phyloP scores from a whole-genome alignment of 495 filamentous ascomycete species.

The Pseudevernia furfuracea region DNA sequence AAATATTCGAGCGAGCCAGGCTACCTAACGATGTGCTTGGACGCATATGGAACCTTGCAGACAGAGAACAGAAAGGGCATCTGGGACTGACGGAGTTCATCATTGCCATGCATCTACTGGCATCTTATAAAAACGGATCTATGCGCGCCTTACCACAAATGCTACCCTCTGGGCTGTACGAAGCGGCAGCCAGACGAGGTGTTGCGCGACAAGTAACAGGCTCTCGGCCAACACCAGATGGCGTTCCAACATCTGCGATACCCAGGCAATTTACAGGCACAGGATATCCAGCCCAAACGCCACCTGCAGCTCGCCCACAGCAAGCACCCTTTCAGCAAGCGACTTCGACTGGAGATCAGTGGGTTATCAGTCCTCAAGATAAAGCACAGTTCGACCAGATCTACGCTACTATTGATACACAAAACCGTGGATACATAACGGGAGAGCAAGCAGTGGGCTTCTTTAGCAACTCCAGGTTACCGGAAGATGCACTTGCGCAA shows the following conservation, averaged over 20 bases:
- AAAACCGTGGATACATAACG: conserved; percentile 71
- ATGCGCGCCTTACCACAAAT: conserved; percentile 72
- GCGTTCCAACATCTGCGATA: conserved; percentile 48
- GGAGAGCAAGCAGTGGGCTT: conserved; percentile 94
- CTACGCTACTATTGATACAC: conserved; percentile 72
- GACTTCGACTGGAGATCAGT: conserved; percentile 62
- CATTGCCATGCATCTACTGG: conserved; percentile 95
- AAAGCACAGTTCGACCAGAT: conserved; percentile 80
- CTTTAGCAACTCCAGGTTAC: conserved; percentile 82
- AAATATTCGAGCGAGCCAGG: conserved; percentile 87
- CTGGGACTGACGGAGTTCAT: conserved; percentile 91
- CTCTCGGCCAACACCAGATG: conserved; percentile 36
- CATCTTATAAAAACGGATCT: conserved; percentile 76
- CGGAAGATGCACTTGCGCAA: conserved; percentile 84
- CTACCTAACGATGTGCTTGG: conserved; percentile 86
- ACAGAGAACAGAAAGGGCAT: conserved; percentile 83
- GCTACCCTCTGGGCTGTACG: conserved; percentile 80
- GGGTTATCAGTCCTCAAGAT: conserved; percentile 74
- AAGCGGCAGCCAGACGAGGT: conserved; percentile 73
- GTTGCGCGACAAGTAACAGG: conserved; percentile 41
- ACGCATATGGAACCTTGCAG: conserved; percentile 88
- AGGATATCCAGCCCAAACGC: conserved; percentile 40
- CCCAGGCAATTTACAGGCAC: conserved; percentile 66
- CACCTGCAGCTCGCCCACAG: conserved; percentile 52
- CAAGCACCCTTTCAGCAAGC: conserved; percentile 47